Base-by-base conservation (phyloP, 257 asterid genomes). In the Knoxia roxburghii region DNA sequence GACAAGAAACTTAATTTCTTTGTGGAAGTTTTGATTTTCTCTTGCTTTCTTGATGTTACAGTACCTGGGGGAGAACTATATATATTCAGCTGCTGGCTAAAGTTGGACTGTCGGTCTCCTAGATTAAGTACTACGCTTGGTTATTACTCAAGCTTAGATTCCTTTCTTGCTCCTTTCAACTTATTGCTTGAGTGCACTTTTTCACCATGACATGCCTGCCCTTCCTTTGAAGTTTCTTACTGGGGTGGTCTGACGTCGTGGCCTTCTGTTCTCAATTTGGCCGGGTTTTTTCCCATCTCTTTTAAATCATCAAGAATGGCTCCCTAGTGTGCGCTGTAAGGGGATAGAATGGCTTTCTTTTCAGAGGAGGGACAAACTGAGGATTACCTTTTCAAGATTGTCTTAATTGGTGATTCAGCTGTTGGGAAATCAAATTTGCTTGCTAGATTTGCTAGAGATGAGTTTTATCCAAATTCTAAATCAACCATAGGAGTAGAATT, bases 401-500 rank as follows among this genome's bases (percentile, higher is more conserved):
- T 89, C 54, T 74, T 89, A 72, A 67, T 87, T 70, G 96, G 96
- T 26, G 98, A 92, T 77, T 89, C 98, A 54, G 97, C 98, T 39
- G 98, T 92, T 76, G 98, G 98, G 49, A 92, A 92, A 77, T 92
- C 98, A 46, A 92, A 92, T 78, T 75, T 92, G 86, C 97, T 92
- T 59, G 95, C 98, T 67, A 87, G 96, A 77, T 89, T 92, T 78
- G 95, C 98, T 30, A 81, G 98, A 49, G 95, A 92, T 65, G 98
- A 92, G 77, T 92, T 89, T 75, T 87, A 89, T 73, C 79, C 97
- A 1, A 92, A 87, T 70, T 92, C 98, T 15, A 92, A 92, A 74
- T 92, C 98, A 11, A 92, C 98, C 0, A 92, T 92, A 37, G 98
- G 98, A 51, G 98, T 92, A 77, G 98, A 92, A 80, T 89, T 92